These are phyloP conservation scores for Cladochytrium tenue DNA, from an alignment of 371 early-diverging fungal genomes.

Conservation along the genomic window DNA sequence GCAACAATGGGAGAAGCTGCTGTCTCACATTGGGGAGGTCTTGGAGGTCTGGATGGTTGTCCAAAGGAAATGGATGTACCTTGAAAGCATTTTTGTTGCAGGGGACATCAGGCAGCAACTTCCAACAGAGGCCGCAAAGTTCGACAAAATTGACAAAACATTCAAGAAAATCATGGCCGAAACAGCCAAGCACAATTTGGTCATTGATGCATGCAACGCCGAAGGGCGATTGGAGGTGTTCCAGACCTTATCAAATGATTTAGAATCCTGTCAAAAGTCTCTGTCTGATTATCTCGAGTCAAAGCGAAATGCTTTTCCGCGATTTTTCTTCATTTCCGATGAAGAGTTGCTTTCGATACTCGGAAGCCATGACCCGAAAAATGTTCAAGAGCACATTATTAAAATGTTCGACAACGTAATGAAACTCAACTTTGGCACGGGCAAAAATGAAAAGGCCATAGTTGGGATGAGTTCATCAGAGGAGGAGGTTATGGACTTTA, in stretches of 20 bases:
- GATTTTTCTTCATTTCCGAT: conserved; percentile 66
- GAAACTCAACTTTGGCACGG: conserved; percentile 54
- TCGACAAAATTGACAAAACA: conserved; percentile 56
- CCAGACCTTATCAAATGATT: conserved; percentile 45
- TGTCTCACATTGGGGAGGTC: conserved; percentile 62
- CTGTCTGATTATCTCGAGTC: conserved; percentile 61
- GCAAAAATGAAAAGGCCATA: conserved; percentile 54
- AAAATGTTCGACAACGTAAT: conserved; percentile 65
- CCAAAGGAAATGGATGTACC: conserved; percentile 66
- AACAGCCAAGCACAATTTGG: conserved; percentile 53
- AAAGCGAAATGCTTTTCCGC: conserved; percentile 58
- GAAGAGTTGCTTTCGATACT: conserved; percentile 63
- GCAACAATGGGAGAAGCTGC: conserved; percentile 61
- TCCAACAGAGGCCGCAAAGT: conserved; percentile 60
- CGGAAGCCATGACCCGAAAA: conserved; percentile 58
- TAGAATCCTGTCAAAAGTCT: conserved; percentile 60
- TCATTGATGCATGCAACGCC: conserved; percentile 56
- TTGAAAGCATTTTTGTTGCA: conserved; percentile 60
- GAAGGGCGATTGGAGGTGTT: conserved; percentile 54
- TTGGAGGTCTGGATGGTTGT: conserved; percentile 62
- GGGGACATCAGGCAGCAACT: conserved; percentile 60
- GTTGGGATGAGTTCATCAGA: conserved; percentile 61
- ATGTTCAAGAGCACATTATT: conserved; percentile 63
- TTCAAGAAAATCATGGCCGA: conserved; percentile 64
- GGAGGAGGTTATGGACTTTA: conserved; percentile 51